Conservation (phyloP, 2,329 filamentous ascomycete species). For the Aspergillus tamarii region DNA sequence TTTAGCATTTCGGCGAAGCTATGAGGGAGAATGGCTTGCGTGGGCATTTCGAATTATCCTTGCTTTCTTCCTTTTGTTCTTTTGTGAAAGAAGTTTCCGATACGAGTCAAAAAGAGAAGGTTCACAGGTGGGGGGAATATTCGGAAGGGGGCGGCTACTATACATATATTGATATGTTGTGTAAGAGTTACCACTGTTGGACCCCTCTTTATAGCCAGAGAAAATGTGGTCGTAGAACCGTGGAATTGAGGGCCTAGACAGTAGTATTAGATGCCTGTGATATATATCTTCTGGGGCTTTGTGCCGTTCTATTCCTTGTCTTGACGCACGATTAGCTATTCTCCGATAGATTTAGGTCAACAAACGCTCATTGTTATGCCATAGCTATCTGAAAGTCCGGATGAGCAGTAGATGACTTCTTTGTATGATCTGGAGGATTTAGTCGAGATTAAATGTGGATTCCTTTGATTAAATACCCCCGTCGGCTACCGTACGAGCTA, state of each 20-base stretch:
- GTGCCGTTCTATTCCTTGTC: neutral
- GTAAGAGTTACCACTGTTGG: neutral
- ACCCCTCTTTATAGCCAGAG: no score
- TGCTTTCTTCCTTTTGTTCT: neutral
- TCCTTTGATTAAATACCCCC: neutral
- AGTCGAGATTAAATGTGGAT: neutral
- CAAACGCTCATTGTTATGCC: neutral
- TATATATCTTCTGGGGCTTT: neutral
- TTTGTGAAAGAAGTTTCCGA: no score
- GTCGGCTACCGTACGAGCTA: no score
- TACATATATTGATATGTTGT: neutral
- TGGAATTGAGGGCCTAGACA: no score
- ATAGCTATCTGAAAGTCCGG: neutral
- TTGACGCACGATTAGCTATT: neutral
- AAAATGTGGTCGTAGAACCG: no score
- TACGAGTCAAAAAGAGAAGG: neutral
- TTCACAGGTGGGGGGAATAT: neutral
- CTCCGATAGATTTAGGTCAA: neutral
- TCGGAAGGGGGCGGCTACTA: neutral
- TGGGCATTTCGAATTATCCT: neutral
- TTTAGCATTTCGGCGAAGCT: neutral
- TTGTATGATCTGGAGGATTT: neutral
- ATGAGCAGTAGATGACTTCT: neutral
- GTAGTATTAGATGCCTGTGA: no score
- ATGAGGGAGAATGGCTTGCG: neutral